A percentile compares a stretch with the other conserved stretches of the same genome.
Conservation (phyloP, 495 filamentous ascomycete genomes). For the Xylaria longipes region DNA sequence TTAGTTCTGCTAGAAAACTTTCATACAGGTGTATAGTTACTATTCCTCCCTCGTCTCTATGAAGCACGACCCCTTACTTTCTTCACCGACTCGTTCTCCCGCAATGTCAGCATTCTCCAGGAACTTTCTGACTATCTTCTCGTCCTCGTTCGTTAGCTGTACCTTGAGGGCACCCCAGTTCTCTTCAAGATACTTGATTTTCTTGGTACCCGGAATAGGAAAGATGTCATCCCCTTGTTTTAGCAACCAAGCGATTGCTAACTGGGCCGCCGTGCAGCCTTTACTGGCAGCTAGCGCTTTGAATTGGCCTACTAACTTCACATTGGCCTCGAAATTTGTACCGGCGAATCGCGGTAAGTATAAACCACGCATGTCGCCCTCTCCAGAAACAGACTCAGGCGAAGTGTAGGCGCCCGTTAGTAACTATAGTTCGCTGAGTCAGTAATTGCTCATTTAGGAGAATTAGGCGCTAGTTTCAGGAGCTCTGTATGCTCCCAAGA, state of each 20-base stretch:
- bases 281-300: constrained; percentile 66
- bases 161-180: background rate
- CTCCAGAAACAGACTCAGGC: background rate
- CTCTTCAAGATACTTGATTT: constrained; percentile 18
- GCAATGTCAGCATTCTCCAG: too few species aligned
- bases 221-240: constrained; percentile 12
- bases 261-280: constrained; percentile 65
- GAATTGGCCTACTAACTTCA: constrained; percentile 67
- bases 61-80: too few species aligned
- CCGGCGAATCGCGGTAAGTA: background rate
- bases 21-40: too few species aligned
- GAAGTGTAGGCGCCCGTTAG: constrained; percentile 46
- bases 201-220: constrained; percentile 17
- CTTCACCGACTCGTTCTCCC: too few species aligned
- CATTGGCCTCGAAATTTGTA: constrained; percentile 60
- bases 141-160: background rate
- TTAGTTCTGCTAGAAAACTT: too few species aligned
- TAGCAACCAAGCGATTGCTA: constrained; percentile 71
- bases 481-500: too few species aligned
- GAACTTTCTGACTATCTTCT: background rate
- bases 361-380: background rate
- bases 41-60: too few species aligned
- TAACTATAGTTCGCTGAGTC: constrained; percentile 12
- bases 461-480: too few species aligned
- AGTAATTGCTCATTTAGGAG: too few species aligned